These are phyloP conservation scores for Quercus bicolor DNA, from an alignment of 306 rosid genomes.

Conservation along the genomic window DNA sequence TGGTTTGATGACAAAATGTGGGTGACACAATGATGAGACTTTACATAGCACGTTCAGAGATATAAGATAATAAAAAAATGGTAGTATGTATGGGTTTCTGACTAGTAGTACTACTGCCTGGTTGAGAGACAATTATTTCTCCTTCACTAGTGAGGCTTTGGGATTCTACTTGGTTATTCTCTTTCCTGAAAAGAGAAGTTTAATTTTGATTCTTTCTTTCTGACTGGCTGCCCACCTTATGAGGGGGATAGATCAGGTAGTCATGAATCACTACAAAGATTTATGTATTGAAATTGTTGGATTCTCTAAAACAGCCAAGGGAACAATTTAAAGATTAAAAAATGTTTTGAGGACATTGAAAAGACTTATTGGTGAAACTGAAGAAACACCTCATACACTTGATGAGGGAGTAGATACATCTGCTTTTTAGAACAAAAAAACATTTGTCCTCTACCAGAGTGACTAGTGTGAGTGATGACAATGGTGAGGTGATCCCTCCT, in stretches of 20 bases:
- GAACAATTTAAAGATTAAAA: no score
- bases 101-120: conserved; percentile 12
- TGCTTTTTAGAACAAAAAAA: no score
- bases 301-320: no score
- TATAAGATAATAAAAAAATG: not conserved
- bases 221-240: conserved; percentile 12
- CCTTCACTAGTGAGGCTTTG: not conserved
- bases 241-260: conserved; percentile 13
- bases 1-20: not conserved
- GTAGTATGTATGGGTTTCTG: not conserved
- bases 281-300: no score
- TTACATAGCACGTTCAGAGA: not conserved
- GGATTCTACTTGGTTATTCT: conserved; percentile 25
- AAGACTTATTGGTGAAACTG: no score
- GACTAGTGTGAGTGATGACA: no score
- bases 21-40: conserved; percentile 3
- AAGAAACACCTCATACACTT: no score
- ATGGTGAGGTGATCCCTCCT: no score
- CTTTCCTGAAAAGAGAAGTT: not conserved
- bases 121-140: not conserved
- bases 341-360: no score
- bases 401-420: no score
- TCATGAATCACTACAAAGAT: not conserved
- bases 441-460: no score
- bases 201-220: conserved; percentile 8